Conservation (phyloP, 495 filamentous ascomycete species). For the Podospora didyma region DNA sequence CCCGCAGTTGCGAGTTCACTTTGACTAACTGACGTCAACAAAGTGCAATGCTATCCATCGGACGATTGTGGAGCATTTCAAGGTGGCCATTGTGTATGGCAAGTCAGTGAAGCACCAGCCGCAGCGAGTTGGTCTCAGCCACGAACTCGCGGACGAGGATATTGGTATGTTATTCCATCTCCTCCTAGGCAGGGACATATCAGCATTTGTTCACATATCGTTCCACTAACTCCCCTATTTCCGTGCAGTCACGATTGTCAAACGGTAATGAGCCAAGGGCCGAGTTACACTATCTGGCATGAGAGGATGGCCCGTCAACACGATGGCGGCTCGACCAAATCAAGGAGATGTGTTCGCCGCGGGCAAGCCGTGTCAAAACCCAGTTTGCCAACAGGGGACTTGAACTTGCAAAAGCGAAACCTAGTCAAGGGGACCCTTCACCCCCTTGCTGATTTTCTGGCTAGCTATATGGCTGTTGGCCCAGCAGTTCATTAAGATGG, state of each 20-base stretch:
- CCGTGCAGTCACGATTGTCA: constrained; percentile 82
- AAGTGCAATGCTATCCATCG: constrained; percentile 97
- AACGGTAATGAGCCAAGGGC: constrained; percentile 53
- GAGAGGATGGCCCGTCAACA: background rate
- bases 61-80: constrained; percentile 94
- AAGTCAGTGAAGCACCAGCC: constrained; percentile 98
- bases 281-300: background rate
- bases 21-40: constrained; percentile 20
- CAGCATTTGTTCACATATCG: no score
- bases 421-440: no score
- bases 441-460: no score
- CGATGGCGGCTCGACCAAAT: background rate
- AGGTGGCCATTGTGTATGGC: constrained; percentile 91
- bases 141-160: constrained; percentile 94
- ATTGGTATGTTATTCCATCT: constrained; percentile 64
- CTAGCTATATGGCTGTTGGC: no score
- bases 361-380: background rate
- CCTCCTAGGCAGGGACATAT: no score
- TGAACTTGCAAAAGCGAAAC: no score
- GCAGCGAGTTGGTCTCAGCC: constrained; percentile 85
- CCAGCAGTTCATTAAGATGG: no score
- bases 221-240: constrained; percentile 22
- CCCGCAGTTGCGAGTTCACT: no score
- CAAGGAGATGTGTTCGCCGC: background rate
- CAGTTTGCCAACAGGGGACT: background rate